A percentile compares a stretch with the other conserved stretches of the same genome.
Conservation (phyloP, 345 rosid species). For the Eucalyptus melliodora region DNA sequence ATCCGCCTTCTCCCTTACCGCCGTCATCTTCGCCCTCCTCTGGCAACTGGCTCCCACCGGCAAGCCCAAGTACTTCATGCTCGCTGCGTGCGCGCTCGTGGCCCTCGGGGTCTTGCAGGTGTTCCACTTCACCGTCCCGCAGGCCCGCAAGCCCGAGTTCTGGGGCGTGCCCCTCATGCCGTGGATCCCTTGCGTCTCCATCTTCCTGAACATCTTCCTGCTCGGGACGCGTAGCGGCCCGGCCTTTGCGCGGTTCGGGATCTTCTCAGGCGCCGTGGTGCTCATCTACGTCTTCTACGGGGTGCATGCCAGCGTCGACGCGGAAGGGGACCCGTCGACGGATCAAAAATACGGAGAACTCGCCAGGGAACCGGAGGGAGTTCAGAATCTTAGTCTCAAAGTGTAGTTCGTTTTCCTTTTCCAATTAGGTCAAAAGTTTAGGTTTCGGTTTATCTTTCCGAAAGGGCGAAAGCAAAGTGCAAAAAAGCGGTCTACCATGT, state of each 20-base stretch:
- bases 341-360: constrained; percentile 25
- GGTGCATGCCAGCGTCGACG: constrained; percentile 89
- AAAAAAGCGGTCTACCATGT: background rate
- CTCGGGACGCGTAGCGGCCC: constrained; percentile 62
- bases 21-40: constrained; percentile 47
- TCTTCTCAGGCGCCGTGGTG: constrained; percentile 50
- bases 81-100: constrained; percentile 21
- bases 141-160: constrained; percentile 59
- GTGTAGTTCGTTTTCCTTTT: constrained; percentile 10
- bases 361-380: constrained; percentile 20
- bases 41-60: constrained; percentile 59
- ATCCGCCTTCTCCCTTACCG: constrained; percentile 37
- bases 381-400: constrained; percentile 7
- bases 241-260: constrained; percentile 60
- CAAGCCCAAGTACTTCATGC: constrained; percentile 37
- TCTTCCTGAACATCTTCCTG: constrained; percentile 73
- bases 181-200: constrained; percentile 71
- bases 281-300: constrained; percentile 69
- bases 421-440: background rate
- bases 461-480: background rate
- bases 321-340: constrained; percentile 34
- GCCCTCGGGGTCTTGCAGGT: constrained; percentile 34
- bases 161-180: constrained; percentile 98
- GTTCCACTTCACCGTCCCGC: constrained; percentile 46
- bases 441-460: background rate